Percentiles rank a stretch among this genome's conserved stretches.
Evolutionary conservation across 2,329 filamentous ascomycete genomes (phyloP).

Genomic region (Neophaeococcomyces aloes): DNA sequence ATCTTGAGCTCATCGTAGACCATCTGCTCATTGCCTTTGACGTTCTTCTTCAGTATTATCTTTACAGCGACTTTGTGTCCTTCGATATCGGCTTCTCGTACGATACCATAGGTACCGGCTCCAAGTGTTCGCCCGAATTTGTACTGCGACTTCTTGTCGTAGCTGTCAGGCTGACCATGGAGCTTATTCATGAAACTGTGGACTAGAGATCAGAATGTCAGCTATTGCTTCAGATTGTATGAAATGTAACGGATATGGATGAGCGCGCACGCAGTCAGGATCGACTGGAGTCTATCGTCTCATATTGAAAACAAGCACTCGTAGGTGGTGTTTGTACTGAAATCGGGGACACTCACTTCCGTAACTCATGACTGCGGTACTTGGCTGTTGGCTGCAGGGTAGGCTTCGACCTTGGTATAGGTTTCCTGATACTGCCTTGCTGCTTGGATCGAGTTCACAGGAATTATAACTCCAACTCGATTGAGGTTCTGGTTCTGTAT

Average conservation of each 20-base stretch:
- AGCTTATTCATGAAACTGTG: conserved; percentile 88
- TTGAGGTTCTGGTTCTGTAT: too few species aligned
- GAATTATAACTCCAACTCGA: too few species aligned
- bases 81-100: conserved; percentile 81
- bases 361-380: conserved; percentile 2
- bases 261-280: neutral
- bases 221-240: neutral
- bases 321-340: neutral
- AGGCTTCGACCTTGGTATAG: too few species aligned
- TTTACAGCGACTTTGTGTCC: conserved; percentile 88
- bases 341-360: neutral
- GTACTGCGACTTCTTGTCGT: conserved; percentile 97
- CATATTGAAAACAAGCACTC: too few species aligned
- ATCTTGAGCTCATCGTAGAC: conserved; percentile 95
- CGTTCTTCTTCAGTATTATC: conserved; percentile 99
- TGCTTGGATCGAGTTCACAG: too few species aligned
- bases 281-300: neutral
- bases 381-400: too few species aligned
- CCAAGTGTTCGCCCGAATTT: conserved; percentile 86
- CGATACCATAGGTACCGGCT: conserved; percentile 95
- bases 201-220: conserved; percentile 44
- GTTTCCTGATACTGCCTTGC: too few species aligned
- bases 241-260: neutral
- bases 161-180: conserved; percentile 92
- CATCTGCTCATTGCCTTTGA: conserved; percentile 97